phyloP scores from a whole-genome alignment of 2,329 filamentous ascomycete genomes.

The Fusarium acutatum region DNA sequence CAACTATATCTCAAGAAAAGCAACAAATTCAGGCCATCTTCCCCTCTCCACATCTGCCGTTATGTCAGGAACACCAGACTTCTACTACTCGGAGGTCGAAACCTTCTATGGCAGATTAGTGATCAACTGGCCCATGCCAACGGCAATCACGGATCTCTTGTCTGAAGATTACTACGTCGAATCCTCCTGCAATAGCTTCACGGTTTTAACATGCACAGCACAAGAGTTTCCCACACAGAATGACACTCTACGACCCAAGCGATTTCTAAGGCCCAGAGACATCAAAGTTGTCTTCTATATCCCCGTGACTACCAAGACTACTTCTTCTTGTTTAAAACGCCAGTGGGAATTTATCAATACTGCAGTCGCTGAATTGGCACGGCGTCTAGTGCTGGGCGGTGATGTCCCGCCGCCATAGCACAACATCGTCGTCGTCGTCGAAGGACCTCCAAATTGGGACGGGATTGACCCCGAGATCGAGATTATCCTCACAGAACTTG shows the following conservation, averaged over 20 bases:
- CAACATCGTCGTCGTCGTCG: not conserved
- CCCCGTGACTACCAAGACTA: not conserved
- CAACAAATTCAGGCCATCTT: accelerated
- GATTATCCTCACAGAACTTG: not conserved
- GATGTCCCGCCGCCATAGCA: not conserved
- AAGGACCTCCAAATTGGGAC: not conserved
- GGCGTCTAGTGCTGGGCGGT: not conserved
- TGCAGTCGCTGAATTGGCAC: not conserved
- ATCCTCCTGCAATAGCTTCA: not conserved
- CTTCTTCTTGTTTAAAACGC: not conserved
- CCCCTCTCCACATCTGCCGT: not conserved
- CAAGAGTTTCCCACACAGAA: accelerated
- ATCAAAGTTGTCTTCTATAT: not conserved
- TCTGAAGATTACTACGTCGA: not conserved
- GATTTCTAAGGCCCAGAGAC: not conserved
- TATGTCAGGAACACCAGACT: not conserved
- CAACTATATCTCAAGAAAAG: not conserved
- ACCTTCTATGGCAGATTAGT: not conserved
- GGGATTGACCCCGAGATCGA: not conserved
- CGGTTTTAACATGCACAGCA: not conserved
- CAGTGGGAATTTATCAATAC: not conserved
- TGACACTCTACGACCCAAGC: not conserved
- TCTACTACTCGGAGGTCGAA: not conserved
- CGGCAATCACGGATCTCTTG: accelerated
- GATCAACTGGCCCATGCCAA: not conserved